Percentiles rank a stretch among this genome's conserved stretches.
phyloP scores from a whole-genome alignment of 1,284 basidiomycete genomes.

The Sporisorium iseilematis-ciliati region DNA sequence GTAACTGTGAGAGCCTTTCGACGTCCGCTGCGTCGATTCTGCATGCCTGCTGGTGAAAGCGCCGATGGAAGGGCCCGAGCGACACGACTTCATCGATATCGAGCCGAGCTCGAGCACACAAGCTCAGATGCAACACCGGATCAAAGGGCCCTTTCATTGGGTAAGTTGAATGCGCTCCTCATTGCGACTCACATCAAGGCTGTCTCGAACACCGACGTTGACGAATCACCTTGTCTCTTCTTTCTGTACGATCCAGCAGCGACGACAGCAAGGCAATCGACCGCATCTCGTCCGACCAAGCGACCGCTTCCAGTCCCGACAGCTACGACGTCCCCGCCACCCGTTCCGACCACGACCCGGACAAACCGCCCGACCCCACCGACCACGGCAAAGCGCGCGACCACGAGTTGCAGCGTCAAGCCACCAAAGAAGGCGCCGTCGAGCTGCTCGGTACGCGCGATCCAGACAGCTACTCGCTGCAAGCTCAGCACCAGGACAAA shows the following conservation, averaged over 20 bases:
- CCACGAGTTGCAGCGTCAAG: conserved; percentile 35
- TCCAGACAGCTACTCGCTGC: conserved; percentile 31
- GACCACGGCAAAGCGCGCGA: conserved; percentile 26
- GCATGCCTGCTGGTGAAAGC: conserved; percentile 1
- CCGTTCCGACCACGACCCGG: conserved; percentile 22
- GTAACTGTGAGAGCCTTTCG: neutral
- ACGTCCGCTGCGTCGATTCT: neutral
- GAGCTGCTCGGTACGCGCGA: conserved; percentile 38
- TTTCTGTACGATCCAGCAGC: conserved; percentile 8
- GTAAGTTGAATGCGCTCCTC: conserved; percentile 16
- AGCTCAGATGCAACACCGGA: neutral
- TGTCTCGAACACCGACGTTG: neutral
- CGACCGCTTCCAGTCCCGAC: conserved; percentile 1
- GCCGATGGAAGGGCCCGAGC: conserved; percentile 35
- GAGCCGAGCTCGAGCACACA: neutral
- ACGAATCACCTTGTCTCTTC: neutral
- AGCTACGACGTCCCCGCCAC: neutral
- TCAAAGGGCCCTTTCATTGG: conserved; percentile 37
- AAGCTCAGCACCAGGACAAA: conserved; percentile 17
- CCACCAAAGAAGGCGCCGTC: conserved; percentile 39
- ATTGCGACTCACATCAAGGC: neutral
- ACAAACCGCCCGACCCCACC: conserved; percentile 26
- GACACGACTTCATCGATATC: neutral
- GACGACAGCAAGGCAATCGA: conserved; percentile 19
- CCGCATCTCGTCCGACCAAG: conserved; percentile 5